Conservation (phyloP, 2,329 filamentous ascomycete species). For the Colletotrichum australisinense region DNA sequence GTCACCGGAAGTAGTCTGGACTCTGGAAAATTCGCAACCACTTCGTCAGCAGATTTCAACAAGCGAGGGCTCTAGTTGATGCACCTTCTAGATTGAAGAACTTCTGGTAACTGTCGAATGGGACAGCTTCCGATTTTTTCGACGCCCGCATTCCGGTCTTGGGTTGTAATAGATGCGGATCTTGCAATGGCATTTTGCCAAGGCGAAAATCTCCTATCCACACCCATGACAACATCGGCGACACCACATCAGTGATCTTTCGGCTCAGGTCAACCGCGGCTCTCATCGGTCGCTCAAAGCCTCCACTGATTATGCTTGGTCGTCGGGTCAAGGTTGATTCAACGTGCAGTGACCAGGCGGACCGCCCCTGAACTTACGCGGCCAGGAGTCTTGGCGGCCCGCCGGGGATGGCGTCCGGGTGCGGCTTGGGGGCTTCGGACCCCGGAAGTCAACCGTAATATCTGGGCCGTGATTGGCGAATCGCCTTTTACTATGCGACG, state of each 20-base stretch:
- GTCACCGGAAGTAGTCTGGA: neutral
- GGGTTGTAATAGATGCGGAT: slow-evolving; percentile 19
- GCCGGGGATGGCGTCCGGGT: neutral
- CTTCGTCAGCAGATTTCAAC: neutral
- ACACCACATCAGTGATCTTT: neutral
- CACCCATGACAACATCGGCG: slow-evolving; percentile 6
- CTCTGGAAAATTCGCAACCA: neutral
- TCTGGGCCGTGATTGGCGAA: neutral
- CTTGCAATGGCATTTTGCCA: neutral
- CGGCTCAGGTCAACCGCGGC: slow-evolving; percentile 8
- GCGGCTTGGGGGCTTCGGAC: slow-evolving; percentile 2
- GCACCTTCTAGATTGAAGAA: neutral
- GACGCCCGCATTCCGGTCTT: slow-evolving; percentile 18
- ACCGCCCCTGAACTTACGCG: slow-evolving; percentile 29
- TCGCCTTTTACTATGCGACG: too few species aligned
- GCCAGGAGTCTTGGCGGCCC: slow-evolving; percentile 30
- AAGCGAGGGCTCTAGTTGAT: neutral
- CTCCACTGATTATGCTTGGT: neutral
- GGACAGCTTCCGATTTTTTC: neutral
- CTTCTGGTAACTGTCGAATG: neutral
- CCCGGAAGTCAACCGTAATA: slow-evolving; percentile 20
- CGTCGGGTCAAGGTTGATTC: slow-evolving; percentile 2
- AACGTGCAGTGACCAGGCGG: slow-evolving; percentile 1
- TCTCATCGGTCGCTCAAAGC: neutral
- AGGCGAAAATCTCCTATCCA: neutral